Evolutionary conservation across 2,329 filamentous ascomycete species (phyloP), one percentile per base, ranked within the genome.

Genomic region (Sclerotiophoma versabilis): DNA sequence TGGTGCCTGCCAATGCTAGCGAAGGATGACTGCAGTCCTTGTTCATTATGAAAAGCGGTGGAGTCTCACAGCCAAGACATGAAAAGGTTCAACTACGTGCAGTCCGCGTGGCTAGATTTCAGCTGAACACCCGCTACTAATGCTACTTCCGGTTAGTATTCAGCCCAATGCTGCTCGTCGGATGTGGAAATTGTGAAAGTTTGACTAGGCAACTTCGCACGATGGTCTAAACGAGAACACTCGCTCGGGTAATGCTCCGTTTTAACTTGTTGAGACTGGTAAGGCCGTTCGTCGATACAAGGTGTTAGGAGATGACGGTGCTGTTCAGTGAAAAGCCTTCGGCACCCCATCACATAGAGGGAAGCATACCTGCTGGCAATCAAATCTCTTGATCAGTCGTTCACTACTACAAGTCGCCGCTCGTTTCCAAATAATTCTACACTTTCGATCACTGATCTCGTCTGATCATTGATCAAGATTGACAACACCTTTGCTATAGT

Each of bases 111-210:
- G 43, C 51, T 49, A 54, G 45, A 41, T 25, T 25, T 36, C 46
- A 51, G 53, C 53, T 56, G 52, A 42, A 55, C 41, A 47, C 49
- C 46, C 52, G 52, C 52, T 46, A 55, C 41, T 23, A 49, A 37
- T 56, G 51, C 53, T 14, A 32, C 14, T 37, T 56, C 9, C 5
- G 42, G 53, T 47, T 56, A 56, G 53, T 8, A 17, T 15, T 34
- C 47, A 47, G 26, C 41, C 25, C 25, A 43, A 37, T 12, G 11
- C 20, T 36, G 36, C 20, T 34, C 29, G 43, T 47, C 26, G 23
- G 5, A 32, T 36, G 47, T 50, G 46, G 53, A 50, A 50, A 50
- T 56, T 50, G 47, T 50, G 47, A 8, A 15, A 23, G 30, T 47
- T 30, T 43, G 29, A 55, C 46, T 55, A 36, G 34, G 36, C 29